Evolutionary conservation across 2,329 filamentous ascomycete genomes (phyloP).

Genomic region (Moelleriella libera): DNA sequence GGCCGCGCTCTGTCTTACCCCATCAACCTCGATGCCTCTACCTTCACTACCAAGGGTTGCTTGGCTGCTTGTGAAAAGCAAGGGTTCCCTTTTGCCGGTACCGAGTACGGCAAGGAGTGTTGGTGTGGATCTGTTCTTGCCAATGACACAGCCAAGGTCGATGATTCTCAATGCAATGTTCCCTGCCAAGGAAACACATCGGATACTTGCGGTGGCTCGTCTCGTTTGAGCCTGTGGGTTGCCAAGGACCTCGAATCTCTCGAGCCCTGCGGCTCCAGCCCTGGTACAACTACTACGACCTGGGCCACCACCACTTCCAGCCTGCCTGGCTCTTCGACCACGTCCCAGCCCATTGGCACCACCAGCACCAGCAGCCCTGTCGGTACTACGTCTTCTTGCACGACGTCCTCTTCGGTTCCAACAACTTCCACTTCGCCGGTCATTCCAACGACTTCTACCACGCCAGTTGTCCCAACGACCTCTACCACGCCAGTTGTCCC

Average conservation of each 20-base stretch:
- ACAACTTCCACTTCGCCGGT: neutral
- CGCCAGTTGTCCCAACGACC: too few relatives aligned
- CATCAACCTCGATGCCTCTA: conserved; percentile 18
- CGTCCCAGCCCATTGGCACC: conserved; percentile 5
- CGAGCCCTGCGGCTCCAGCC: conserved; percentile 30
- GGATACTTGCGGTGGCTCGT: conserved; percentile 28
- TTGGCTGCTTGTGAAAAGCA: conserved; percentile 25
- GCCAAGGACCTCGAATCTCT: conserved; percentile 33
- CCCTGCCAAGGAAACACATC: conserved; percentile 33
- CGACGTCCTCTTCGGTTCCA: neutral
- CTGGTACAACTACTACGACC: conserved; percentile 12
- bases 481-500: too few relatives aligned
- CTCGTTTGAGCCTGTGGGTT: conserved; percentile 29
- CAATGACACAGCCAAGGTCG: conserved; percentile 24
- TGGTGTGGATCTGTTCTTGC: conserved; percentile 40
- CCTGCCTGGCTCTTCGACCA: conserved; percentile 9
- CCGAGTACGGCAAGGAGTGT: conserved; percentile 33
- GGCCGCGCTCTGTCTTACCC: conserved; percentile 31
- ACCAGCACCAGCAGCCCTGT: conserved; percentile 6
- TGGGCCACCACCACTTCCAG: conserved; percentile 9
- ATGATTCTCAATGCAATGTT: conserved; percentile 28
- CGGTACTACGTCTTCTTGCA: neutral
- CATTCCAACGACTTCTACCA: too few relatives aligned
- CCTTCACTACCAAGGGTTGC: conserved; percentile 28
- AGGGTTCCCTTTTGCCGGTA: conserved; percentile 33